These are phyloP conservation scores for Mortierella sp. DNA, from an alignment of 371 early-diverging fungal species.

Conservation along the genomic window DNA sequence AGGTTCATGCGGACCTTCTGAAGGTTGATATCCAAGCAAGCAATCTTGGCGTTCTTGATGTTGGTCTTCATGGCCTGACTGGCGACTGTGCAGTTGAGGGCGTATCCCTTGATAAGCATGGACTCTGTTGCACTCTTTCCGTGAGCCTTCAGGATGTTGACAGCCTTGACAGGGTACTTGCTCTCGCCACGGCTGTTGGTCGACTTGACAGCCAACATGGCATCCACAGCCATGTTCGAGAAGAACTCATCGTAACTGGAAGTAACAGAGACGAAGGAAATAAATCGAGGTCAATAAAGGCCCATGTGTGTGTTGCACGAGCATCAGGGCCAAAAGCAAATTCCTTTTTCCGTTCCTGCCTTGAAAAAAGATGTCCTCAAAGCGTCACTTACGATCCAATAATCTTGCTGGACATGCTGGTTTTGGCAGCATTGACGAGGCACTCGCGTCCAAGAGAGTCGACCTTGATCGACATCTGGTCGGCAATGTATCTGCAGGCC, in stretches of 20 bases:
- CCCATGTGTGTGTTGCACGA: too few species aligned
- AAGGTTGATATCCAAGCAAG: conserved; percentile 99
- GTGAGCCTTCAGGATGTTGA: conserved; percentile 99
- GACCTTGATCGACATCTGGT: conserved; percentile 80
- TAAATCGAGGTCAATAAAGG: too few species aligned
- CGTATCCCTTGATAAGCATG: conserved; percentile 96
- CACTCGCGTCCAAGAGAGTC: conserved; percentile 94
- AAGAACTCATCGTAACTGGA: conserved; percentile 97
- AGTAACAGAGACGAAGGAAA: too few species aligned
- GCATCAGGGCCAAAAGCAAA: not conserved
- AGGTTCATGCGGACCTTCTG: conserved; percentile 99
- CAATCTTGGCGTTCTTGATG: conserved; percentile 95
- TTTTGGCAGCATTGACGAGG: conserved; percentile 97
- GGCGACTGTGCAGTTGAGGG: conserved; percentile 98
- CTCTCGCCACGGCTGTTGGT: conserved; percentile 88
- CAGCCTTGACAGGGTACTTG: conserved; percentile 97
- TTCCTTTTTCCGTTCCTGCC: not conserved
- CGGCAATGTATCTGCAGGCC: conserved; percentile 98
- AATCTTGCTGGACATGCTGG: conserved; percentile 96
- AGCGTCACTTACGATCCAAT: conserved; percentile 4
- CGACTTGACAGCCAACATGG: conserved; percentile 94
- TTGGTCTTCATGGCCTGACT: conserved; percentile 96
- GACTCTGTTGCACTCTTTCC: conserved; percentile 97
- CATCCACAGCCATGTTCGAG: conserved; percentile 96
- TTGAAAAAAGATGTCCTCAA: not conserved